phyloP scores from a whole-genome alignment of 345 rosid genomes.

The Theobroma cacao region DNA sequence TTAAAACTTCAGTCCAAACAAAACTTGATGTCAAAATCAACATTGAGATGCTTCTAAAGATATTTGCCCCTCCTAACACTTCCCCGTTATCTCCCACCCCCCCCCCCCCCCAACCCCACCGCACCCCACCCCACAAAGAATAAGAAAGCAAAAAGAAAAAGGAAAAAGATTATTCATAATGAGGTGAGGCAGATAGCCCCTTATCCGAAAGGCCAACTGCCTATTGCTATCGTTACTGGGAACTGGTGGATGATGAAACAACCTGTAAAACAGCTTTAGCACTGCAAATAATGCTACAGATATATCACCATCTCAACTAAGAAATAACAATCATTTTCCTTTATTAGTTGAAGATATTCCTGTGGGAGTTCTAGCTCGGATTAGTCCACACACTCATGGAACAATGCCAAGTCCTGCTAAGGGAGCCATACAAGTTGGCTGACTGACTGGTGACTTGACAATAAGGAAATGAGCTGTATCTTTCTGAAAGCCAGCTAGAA shows the following conservation, averaged over 20 bases:
- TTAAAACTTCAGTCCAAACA: background rate
- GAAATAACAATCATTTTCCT: background rate
- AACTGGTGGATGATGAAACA: background rate
- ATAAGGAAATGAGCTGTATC: background rate
- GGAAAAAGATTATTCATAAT: background rate
- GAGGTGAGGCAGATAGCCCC: background rate
- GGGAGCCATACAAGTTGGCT: slow-evolving; percentile 2
- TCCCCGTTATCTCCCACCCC: too few relatives aligned
- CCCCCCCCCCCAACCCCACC: too few relatives aligned
- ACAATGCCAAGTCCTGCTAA: background rate
- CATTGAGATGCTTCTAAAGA: background rate
- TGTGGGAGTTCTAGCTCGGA: background rate
- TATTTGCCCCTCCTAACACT: background rate
- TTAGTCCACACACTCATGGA: background rate
- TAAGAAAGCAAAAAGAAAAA: background rate
- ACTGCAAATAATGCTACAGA: background rate
- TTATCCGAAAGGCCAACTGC: background rate
- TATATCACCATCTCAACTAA: background rate
- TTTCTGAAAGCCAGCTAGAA: slow-evolving; percentile 8
- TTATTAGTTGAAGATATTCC: background rate
- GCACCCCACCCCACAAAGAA: too few relatives aligned
- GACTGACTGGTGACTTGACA: background rate
- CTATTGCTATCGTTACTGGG: background rate
- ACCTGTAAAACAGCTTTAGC: background rate
- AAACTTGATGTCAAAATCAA: background rate